Percentiles rank a stretch among this genome's conserved stretches.
Evolutionary conservation across 225 moss, liverwort and hornwort genomes (phyloP).

Genomic region (Antitrichia curtipendula): DNA sequence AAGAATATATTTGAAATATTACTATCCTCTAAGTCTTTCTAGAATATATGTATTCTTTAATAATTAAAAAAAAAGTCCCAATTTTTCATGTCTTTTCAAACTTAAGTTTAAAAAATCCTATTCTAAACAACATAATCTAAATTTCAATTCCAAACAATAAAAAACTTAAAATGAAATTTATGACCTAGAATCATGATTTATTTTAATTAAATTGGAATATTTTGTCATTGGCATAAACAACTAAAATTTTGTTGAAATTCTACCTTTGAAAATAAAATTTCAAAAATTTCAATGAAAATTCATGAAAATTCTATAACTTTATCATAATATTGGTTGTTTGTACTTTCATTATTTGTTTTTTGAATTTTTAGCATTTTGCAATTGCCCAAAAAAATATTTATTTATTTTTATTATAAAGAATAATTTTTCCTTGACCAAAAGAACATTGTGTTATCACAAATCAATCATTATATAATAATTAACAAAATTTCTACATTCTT

Average conservation of each 20-base stretch:
- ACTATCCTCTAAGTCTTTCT: no score
- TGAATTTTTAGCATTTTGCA: background rate
- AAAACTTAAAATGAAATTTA: background rate
- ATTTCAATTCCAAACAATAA: background rate
- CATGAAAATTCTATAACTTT: background rate
- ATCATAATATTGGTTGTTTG: background rate
- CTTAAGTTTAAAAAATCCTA: background rate
- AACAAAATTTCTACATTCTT: background rate
- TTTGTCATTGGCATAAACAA: background rate
- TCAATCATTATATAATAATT: background rate
- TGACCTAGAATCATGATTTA: background rate
- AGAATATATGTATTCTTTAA: no score
- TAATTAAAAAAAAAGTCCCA: no score
- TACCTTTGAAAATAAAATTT: background rate
- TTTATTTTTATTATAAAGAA: background rate
- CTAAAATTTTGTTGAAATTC: background rate
- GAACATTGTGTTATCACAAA: background rate
- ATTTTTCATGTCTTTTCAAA: background rate
- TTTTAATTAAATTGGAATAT: background rate
- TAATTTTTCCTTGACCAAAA: background rate
- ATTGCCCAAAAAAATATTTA: no score
- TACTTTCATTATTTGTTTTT: background rate
- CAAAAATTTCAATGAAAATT: background rate
- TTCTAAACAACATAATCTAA: background rate
- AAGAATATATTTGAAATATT: background rate